phyloP scores from a whole-genome alignment of 345 rosid genomes.

The Pistacia atlantica region DNA sequence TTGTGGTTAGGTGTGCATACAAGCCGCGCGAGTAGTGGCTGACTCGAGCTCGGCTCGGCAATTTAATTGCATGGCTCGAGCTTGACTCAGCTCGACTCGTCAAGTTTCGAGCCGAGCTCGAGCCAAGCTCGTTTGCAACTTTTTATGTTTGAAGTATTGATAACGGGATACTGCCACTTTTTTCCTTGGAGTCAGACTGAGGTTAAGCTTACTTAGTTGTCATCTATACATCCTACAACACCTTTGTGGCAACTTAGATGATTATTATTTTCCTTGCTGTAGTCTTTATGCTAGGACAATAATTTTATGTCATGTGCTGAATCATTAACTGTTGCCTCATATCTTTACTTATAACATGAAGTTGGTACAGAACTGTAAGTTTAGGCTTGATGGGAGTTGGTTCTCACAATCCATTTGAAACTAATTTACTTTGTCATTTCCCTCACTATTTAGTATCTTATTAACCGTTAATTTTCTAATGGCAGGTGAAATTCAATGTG shows the following conservation, averaged over 20 bases:
- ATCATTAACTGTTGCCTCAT: background rate
- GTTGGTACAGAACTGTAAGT: background rate
- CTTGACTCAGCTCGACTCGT: too few species aligned
- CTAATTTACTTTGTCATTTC: background rate
- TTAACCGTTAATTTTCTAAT: conserved; percentile 27
- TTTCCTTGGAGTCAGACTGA: background rate
- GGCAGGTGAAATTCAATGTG: conserved; percentile 99
- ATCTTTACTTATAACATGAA: background rate
- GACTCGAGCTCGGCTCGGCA: too few species aligned
- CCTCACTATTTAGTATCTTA: conserved; percentile 2
- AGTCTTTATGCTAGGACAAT: background rate
- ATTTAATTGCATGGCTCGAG: too few species aligned
- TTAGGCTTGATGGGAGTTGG: background rate
- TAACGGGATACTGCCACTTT: background rate
- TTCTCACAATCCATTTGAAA: conserved; percentile 2
- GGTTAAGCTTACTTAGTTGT: background rate
- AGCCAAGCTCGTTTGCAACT: too few species aligned
- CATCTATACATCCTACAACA: background rate
- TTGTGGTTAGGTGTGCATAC: too few species aligned
- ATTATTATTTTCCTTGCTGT: background rate
- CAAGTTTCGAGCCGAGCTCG: too few species aligned
- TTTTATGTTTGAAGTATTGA: background rate
- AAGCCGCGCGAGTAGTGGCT: too few species aligned
- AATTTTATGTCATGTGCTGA: background rate
- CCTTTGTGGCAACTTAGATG: background rate